Conservation (phyloP, 768 basidiomycete genomes). For the Mrakia gelida region DNA sequence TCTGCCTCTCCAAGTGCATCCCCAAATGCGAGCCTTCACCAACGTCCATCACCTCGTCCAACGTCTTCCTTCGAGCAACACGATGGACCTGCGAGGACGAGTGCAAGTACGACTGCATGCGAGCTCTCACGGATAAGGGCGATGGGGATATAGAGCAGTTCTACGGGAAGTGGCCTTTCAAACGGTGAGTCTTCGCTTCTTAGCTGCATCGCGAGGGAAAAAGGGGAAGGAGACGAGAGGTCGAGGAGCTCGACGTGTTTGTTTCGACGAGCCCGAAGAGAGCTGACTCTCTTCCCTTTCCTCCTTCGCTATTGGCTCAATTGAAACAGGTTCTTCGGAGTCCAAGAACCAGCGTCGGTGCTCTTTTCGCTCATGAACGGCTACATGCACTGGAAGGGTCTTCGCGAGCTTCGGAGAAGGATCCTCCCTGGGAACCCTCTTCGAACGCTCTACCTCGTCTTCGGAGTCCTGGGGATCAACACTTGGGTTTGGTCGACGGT, state of each 20-base stretch:
- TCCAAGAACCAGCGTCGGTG: conserved; percentile 92
- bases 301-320: neutral
- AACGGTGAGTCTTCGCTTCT: conserved; percentile 53
- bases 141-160: conserved; percentile 60
- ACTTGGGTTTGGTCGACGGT: conserved; percentile 89
- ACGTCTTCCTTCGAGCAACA: conserved; percentile 58
- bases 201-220: neutral
- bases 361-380: conserved; percentile 84
- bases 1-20: conserved; percentile 54
- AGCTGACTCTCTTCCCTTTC: no score
- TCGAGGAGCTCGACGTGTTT: neutral
- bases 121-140: conserved; percentile 42
- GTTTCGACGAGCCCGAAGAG: neutral
- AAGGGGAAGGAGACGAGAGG: neutral
- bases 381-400: conserved; percentile 65
- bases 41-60: conserved; percentile 46
- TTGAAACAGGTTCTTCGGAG: conserved; percentile 48
- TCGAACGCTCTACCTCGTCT: conserved; percentile 52
- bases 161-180: conserved; percentile 97
- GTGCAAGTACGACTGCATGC: conserved; percentile 88
- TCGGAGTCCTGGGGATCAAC: conserved; percentile 70
- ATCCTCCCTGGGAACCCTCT: conserved; percentile 39
- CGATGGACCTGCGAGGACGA: conserved; percentile 54
- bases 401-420: conserved; percentile 39
- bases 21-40: conserved; percentile 48